These are phyloP conservation scores for Cucumis cinereus DNA, from an alignment of 306 rosid species.

Conservation along the genomic window DNA sequence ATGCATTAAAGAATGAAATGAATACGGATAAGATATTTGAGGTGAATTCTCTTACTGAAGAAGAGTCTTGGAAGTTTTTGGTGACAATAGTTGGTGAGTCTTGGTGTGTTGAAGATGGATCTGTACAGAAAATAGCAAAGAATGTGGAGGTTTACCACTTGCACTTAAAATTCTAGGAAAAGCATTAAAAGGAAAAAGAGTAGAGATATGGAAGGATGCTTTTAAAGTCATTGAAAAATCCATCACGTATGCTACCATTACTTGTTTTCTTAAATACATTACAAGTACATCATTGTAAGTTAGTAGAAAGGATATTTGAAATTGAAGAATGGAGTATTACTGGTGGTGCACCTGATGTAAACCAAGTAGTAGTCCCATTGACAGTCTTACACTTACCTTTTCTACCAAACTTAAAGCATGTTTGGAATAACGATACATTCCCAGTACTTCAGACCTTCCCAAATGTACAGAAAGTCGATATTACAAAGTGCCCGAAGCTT, in stretches of 20 bases:
- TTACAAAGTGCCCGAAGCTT: neutral
- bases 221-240: neutral
- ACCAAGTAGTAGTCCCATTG: neutral
- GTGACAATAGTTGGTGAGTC: neutral
- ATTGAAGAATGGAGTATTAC: too few relatives aligned
- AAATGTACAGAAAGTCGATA: neutral
- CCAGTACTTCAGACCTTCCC: neutral
- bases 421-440: neutral
- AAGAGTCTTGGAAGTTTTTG: neutral
- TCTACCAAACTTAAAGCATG: neutral
- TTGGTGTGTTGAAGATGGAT: neutral
- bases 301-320: neutral
- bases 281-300: neutral
- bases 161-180: neutral
- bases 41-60: neutral
- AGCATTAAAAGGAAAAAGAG: neutral
- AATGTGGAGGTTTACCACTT: neutral
- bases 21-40: neutral
- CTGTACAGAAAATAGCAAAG: neutral
- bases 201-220: neutral
- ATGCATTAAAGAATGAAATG: conserved; percentile 16
- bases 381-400: rapidly evolving
- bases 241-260: neutral
- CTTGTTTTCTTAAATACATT: neutral
- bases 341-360: neutral